Evolutionary conservation across 257 asterid genomes (phyloP).

Genomic region (Agastache rugosa): DNA sequence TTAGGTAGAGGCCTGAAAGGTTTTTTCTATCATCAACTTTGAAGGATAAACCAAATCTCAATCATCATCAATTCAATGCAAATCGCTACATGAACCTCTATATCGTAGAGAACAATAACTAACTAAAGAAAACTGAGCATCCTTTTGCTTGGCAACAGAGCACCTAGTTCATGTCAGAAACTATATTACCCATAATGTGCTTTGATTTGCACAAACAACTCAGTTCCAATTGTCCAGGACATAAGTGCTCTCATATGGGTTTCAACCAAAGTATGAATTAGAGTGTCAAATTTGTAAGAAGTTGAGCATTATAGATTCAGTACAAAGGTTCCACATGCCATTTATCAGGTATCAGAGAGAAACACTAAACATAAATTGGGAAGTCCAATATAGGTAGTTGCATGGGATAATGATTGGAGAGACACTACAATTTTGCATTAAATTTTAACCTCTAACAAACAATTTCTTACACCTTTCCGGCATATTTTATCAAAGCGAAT

Average conservation of each 20-base stretch:
- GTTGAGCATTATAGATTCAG: background rate
- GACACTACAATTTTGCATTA: background rate
- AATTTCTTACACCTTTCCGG: background rate
- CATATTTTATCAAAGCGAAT: constrained; percentile 6
- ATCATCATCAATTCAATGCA: background rate
- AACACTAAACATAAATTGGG: background rate
- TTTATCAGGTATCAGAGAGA: background rate
- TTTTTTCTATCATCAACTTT: background rate
- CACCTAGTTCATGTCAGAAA: background rate
- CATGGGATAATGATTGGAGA: background rate
- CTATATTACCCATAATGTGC: background rate
- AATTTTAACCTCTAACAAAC: constrained; percentile 4
- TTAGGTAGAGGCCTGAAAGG: constrained; percentile 2
- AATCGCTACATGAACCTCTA: background rate
- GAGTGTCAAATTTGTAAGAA: background rate
- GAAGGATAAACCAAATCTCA: background rate
- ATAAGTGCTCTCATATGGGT: background rate
- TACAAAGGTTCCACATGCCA: background rate
- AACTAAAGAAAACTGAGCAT: background rate
- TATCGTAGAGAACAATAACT: background rate
- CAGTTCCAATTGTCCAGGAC: background rate
- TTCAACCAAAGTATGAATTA: constrained; percentile 6
- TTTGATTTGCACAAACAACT: background rate
- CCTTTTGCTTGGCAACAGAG: constrained; percentile 8
- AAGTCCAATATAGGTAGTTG: background rate